Conservation (phyloP, 352 stramenopile genomes). For the Salisapilia sapeloensis region DNA sequence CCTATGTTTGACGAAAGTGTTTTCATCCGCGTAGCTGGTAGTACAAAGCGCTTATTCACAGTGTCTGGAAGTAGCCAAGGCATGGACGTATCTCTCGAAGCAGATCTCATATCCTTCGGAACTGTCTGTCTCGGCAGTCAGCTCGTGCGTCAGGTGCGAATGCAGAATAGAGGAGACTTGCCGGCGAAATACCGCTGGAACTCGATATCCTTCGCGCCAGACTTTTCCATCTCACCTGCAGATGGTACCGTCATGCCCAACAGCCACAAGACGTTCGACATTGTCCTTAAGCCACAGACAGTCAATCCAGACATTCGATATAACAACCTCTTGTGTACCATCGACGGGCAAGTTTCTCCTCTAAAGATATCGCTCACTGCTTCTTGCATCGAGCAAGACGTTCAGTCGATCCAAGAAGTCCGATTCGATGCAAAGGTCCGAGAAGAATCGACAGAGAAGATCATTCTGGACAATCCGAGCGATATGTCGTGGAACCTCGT, state of each 20-base stretch:
- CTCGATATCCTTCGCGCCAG: slow-evolving; percentile 34
- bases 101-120: slow-evolving; percentile 81
- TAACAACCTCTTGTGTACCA: slow-evolving; percentile 47
- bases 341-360: slow-evolving; percentile 40
- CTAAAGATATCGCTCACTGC: slow-evolving; percentile 66
- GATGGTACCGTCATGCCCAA: slow-evolving; percentile 76
- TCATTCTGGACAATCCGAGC: slow-evolving; percentile 74
- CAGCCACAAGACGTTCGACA: slow-evolving; percentile 77
- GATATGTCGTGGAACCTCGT: slow-evolving; percentile 70
- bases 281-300: slow-evolving; percentile 71
- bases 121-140: slow-evolving; percentile 78
- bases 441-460: slow-evolving; percentile 27
- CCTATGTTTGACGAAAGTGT: slow-evolving; percentile 48
- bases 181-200: slow-evolving; percentile 82
- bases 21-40: slow-evolving; percentile 41
- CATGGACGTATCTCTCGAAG: slow-evolving; percentile 83
- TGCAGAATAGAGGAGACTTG: slow-evolving; percentile 86
- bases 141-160: slow-evolving; percentile 58
- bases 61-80: slow-evolving; percentile 78
- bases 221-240: slow-evolving; percentile 68
- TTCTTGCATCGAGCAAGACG: slow-evolving; percentile 72
- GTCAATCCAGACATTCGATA: slow-evolving; percentile 81
- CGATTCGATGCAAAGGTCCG: slow-evolving; percentile 72
- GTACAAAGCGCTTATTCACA: slow-evolving; percentile 51
- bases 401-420: slow-evolving; percentile 77